Evolutionary conservation across 2,329 filamentous ascomycete genomes (phyloP).

Genomic region (Lasiodiplodia citricola): DNA sequence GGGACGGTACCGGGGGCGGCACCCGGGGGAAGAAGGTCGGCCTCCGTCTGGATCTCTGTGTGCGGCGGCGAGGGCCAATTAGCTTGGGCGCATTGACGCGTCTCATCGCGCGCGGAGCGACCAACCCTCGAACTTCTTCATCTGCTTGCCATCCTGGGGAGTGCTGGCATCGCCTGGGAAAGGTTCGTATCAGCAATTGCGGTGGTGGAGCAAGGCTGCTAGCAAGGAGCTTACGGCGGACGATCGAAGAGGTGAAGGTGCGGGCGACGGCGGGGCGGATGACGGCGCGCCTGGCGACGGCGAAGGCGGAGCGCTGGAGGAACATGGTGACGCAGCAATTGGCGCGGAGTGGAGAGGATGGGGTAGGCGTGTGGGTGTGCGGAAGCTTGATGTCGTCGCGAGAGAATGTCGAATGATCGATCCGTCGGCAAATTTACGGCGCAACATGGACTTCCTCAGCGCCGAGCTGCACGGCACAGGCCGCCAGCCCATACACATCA

Average conservation of each 20-base stretch:
- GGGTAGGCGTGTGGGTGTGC: constrained; percentile 31
- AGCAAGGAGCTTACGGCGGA: constrained; percentile 49
- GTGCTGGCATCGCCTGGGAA: constrained; percentile 41
- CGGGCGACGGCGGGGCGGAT: constrained; percentile 48
- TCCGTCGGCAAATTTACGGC: neutral
- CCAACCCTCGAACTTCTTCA: constrained; percentile 55
- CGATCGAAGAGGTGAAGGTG: constrained; percentile 53
- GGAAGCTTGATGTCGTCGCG: constrained; percentile 18
- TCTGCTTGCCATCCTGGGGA: constrained; percentile 43
- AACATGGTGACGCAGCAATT: constrained; percentile 50
- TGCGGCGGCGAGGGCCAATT: constrained; percentile 29
- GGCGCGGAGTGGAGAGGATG: constrained; percentile 42
- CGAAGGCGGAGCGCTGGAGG: constrained; percentile 57
- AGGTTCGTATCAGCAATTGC: constrained; percentile 38
- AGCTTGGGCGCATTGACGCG: constrained; percentile 32
- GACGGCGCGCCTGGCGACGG: constrained; percentile 52
- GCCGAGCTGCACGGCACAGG: constrained; percentile 5
- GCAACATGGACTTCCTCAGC: constrained; percentile 3
- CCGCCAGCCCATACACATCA: constrained; percentile 8
- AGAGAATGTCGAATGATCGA: constrained; percentile 25
- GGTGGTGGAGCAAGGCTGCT: constrained; percentile 32
- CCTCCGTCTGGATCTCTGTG: constrained; percentile 78
- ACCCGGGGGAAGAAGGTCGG: constrained; percentile 87
- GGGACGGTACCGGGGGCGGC: constrained; percentile 82
- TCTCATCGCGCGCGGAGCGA: constrained; percentile 31